Base-by-base conservation (phyloP, 176 grass and related monocot species). In the Oryza coarctata region DNA sequence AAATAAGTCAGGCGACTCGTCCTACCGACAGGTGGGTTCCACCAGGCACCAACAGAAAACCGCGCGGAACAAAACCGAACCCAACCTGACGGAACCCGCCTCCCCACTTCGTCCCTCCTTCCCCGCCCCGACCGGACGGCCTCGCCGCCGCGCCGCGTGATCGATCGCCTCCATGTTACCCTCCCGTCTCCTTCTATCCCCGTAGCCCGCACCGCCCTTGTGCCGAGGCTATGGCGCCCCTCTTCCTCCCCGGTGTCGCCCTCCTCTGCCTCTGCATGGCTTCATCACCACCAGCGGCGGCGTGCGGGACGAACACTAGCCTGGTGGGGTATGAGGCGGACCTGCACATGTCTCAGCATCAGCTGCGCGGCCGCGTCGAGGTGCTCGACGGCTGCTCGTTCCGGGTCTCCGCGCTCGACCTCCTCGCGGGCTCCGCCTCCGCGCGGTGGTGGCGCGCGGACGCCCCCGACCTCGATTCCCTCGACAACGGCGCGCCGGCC, bases 341-440 rank as follows among this genome's bases (percentile, higher is more conserved):
- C 81, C 91, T 98, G 17, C 22, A 31, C 13, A 98, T 98, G 95
- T 90, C 84, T 30, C 95, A 95, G 88, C 92, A 98, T 82, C 95
- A 98, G 80, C 90, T 98, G 44, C 90, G 95, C 10, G 95, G 95
- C 55, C 87, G 89, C 74, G 79, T 98, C 11, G 57, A 67, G 40
- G 87, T 98, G 25, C 47, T 98, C 1, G 92, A 98, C 77, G 95
- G 88, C 23, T 98, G 96, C 73, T 95, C 96, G 44, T 95, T 98
- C 96, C 86, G 85, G 63, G 80, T 98, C 66, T 28, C 84, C 3
- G 73, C 71, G 2, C 86, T 98, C 79, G 96, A 98, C 85, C 94
- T 95, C 90, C 93, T 93, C n/a, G 78, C 90, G 18, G 96, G 96
- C 52, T 98, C 93, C 58, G 32, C 85, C 7, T 75, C 64, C 5